Evolutionary conservation across 2,329 filamentous ascomycete species (phyloP).

Genomic region (Rutstroemia sydowiana): DNA sequence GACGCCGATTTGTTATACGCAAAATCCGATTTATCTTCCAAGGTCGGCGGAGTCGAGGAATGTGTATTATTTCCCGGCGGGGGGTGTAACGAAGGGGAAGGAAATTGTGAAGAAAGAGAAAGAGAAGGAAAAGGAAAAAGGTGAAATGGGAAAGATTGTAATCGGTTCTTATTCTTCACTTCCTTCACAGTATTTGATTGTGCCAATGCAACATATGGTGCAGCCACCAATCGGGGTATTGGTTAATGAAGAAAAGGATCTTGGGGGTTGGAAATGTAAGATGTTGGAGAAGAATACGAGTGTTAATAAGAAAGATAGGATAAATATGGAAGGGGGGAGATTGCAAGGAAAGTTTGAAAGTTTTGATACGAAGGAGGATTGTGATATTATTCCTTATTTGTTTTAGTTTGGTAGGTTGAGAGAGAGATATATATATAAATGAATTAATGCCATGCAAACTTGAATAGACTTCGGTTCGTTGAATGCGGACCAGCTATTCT

Average conservation of each 20-base stretch:
- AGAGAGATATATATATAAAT: no score
- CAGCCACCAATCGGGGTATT: conserved; percentile 1
- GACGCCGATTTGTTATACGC: neutral
- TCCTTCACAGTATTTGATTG: neutral
- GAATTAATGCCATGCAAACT: no score
- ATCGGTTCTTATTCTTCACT: conserved; percentile 2
- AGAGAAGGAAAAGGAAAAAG: neutral
- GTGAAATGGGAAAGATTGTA: neutral
- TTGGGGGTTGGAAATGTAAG: conserved; percentile 1
- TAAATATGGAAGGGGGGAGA: neutral
- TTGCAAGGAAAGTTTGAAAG: conserved; percentile 4
- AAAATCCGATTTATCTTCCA: neutral
- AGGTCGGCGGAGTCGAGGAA: neutral
- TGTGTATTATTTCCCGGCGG: conserved; percentile 1
- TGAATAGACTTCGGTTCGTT: no score
- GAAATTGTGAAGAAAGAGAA: neutral
- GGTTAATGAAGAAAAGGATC: neutral
- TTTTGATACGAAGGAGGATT: conserved; percentile 9
- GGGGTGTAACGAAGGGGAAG: no score
- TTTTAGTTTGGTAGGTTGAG: neutral
- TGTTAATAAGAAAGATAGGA: neutral
- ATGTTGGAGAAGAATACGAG: neutral
- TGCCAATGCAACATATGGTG: neutral
- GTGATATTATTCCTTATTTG: conserved; percentile 7
- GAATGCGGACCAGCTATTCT: no score